Percentiles rank a stretch among this genome's conserved stretches.
These are phyloP conservation scores for Saccharomycopsis sp. DNA, from an alignment of 805 yeast species.

Conservation along the genomic window DNA sequence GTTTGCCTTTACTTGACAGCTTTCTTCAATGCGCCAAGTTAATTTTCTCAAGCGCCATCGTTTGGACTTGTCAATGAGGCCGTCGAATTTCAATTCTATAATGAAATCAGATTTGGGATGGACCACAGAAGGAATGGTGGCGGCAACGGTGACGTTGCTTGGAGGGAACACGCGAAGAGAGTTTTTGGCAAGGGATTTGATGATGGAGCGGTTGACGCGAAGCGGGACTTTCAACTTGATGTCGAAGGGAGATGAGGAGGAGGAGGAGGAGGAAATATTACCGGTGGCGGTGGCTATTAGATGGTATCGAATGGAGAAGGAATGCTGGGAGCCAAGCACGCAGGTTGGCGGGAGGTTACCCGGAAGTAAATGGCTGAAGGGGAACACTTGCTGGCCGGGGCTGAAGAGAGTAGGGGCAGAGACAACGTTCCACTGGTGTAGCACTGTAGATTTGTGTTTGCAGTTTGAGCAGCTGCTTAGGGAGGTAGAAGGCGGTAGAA, in stretches of 20 bases:
- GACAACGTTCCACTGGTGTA: slow-evolving; percentile 87
- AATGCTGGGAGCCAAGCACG: slow-evolving; percentile 42
- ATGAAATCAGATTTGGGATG: slow-evolving; percentile 84
- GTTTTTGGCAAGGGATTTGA: slow-evolving; percentile 76
- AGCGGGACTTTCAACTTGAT: slow-evolving; percentile 51
- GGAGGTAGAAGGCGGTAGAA: slow-evolving; percentile 42
- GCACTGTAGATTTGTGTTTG: slow-evolving; percentile 40
- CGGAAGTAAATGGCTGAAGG: slow-evolving; percentile 82
- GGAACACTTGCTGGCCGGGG: slow-evolving; percentile 73
- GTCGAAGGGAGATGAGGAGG: too few relatives aligned
- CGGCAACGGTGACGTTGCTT: slow-evolving; percentile 79
- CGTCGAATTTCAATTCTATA: slow-evolving; percentile 72
- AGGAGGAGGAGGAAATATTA: slow-evolving; percentile 26
- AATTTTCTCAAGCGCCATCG: slow-evolving; percentile 92
- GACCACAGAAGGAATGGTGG: slow-evolving; percentile 79
- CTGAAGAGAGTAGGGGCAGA: slow-evolving; percentile 48
- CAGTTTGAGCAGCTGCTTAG: slow-evolving; percentile 54
- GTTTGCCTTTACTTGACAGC: slow-evolving; percentile 48
- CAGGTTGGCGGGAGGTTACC: slow-evolving; percentile 81
- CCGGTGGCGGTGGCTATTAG: slow-evolving; percentile 51
- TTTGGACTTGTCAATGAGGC: slow-evolving; percentile 42
- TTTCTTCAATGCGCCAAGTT: slow-evolving; percentile 84
- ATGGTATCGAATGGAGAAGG: slow-evolving; percentile 58
- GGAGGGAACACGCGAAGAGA: slow-evolving; percentile 93
- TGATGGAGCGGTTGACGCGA: slow-evolving; percentile 64